Base-by-base conservation (phyloP, 345 rosid species). In the Gossypium thurberi region DNA sequence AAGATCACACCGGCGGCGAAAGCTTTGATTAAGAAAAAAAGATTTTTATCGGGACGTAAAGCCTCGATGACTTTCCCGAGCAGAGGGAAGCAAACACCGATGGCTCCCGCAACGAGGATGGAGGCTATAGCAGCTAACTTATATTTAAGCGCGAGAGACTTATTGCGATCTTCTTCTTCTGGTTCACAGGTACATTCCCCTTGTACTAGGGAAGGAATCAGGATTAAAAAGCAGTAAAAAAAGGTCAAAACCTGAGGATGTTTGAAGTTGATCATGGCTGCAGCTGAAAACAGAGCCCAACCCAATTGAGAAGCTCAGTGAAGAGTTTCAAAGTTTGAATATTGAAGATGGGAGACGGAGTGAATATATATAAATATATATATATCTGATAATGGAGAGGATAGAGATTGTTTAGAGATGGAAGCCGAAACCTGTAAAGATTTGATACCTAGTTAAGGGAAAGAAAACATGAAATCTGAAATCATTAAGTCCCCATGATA, bases 1-100 rank as follows among this genome's bases (percentile, higher is more conserved):
- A 89, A 70, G 33, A 88, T 88, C 5, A 86, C 89, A 9, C 93
- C 89, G 0, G 90, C 86, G 0, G 93, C 87, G 15, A 88, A 85
- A 0, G 87, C 80, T 70, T 88, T 88, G 65, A 88, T 51, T 2
- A 86, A 9, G 52, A 86, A 81, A 74, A 87, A 91, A 9, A 72
- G 21, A 18, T 75, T 71, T 56, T 28, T 88, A 2, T 85, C 91
- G 0, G 93, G 93, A 0, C 73, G 33, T 8, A 89, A 76, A 5
- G 84, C 83, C 1, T 87, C 77, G 37, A 87, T 17, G 0, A 18
- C 15, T 23, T 77, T 86, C 9, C 87, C 88, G 0, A 82, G 59
- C 44, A 86, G 17, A 0, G 92, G 94, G 14, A 86, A 77, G 23
- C 78, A 79, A 65, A 91, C 83, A 0, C 94, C 91, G 21, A 81